These are phyloP conservation scores for Fusarium sp. DNA, from an alignment of 2,329 filamentous ascomycete genomes.

Conservation along the genomic window DNA sequence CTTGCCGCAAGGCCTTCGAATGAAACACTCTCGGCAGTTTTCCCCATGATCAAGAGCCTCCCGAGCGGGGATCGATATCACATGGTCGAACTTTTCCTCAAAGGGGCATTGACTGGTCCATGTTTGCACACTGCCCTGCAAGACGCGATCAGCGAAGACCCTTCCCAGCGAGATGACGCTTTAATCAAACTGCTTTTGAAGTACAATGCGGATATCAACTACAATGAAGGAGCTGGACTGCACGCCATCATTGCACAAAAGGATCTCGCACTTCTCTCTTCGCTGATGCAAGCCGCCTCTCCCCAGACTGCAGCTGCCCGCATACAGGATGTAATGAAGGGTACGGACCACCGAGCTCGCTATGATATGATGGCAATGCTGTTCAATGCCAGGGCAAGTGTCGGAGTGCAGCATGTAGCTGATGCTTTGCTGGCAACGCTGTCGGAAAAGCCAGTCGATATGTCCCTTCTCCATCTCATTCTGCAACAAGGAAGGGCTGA, in stretches of 20 bases:
- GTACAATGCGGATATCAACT: conserved; percentile 66
- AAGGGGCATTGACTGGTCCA: conserved; percentile 59
- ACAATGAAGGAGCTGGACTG: conserved; percentile 63
- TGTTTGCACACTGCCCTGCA: conserved; percentile 64
- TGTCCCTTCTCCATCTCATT: conserved; percentile 61
- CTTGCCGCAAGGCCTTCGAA: conserved; percentile 60
- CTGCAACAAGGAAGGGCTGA: conserved; percentile 65
- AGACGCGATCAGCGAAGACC: conserved; percentile 63
- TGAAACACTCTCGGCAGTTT: conserved; percentile 61
- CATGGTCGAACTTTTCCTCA: conserved; percentile 64
- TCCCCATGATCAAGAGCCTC: conserved; percentile 61
- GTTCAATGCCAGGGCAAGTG: conserved; percentile 58
- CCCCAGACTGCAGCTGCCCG: conserved; percentile 61
- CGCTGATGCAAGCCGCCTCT: conserved; percentile 60
- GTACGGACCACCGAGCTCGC: conserved; percentile 56
- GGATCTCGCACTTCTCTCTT: conserved; percentile 60
- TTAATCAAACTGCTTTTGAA: conserved; percentile 65
- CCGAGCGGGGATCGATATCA: conserved; percentile 57
- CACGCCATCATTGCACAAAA: conserved; percentile 60
- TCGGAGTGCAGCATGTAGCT: conserved; percentile 57
- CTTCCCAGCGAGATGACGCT: conserved; percentile 60
- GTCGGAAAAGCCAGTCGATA: conserved; percentile 60
- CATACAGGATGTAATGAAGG: conserved; percentile 60
- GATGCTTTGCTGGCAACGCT: conserved; percentile 58
- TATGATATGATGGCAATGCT: conserved; percentile 62